These are phyloP conservation scores for Penicillium turbatum DNA, from an alignment of 495 filamentous ascomycete genomes.

Conservation along the genomic window DNA sequence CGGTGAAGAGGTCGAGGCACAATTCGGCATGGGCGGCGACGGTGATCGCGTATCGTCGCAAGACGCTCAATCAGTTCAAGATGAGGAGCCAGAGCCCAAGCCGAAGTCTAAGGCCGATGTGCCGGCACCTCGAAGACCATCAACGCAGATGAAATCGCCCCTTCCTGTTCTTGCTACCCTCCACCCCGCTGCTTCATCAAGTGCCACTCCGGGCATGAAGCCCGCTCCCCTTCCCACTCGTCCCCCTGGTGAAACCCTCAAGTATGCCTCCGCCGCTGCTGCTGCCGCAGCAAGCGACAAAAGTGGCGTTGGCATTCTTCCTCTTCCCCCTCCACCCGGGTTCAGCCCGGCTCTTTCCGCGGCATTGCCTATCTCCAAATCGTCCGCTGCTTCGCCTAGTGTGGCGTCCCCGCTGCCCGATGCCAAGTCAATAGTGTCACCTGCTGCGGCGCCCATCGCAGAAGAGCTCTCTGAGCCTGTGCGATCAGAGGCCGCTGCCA, in stretches of 20 bases:
- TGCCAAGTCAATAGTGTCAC: conserved; percentile 32
- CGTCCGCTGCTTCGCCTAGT: conserved; percentile 51
- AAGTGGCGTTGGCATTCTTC: conserved; percentile 80
- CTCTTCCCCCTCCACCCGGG: conserved; percentile 83
- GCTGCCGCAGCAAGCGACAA: conserved; percentile 93
- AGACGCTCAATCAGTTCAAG: conserved; percentile 88
- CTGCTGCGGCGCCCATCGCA: conserved; percentile 29
- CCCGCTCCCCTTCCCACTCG: conserved; percentile 83
- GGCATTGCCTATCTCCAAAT: conserved; percentile 42
- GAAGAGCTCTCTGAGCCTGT: conserved; percentile 33
- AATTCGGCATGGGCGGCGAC: conserved; percentile 76
- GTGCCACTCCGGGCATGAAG: conserved; percentile 74
- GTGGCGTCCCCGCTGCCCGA: conserved; percentile 51
- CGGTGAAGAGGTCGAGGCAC: conserved; percentile 77
- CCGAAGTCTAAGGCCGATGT: conserved; percentile 46
- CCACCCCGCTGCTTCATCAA: conserved; percentile 48
- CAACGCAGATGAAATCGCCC: conserved; percentile 88
- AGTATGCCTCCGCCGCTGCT: conserved; percentile 94
- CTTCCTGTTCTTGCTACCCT: conserved; percentile 85
- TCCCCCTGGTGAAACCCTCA: conserved; percentile 81
- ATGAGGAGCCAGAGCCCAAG: conserved; percentile 68
- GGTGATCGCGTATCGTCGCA: conserved; percentile 89
- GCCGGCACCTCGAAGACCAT: conserved; percentile 64
- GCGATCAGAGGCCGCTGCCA: conserved; percentile 47
- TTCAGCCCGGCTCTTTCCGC: conserved; percentile 43